Percentiles rank a stretch among this genome's conserved stretches.
Conservation (phyloP, 768 basidiomycete genomes). For the Tricholoma saponaceum region DNA sequence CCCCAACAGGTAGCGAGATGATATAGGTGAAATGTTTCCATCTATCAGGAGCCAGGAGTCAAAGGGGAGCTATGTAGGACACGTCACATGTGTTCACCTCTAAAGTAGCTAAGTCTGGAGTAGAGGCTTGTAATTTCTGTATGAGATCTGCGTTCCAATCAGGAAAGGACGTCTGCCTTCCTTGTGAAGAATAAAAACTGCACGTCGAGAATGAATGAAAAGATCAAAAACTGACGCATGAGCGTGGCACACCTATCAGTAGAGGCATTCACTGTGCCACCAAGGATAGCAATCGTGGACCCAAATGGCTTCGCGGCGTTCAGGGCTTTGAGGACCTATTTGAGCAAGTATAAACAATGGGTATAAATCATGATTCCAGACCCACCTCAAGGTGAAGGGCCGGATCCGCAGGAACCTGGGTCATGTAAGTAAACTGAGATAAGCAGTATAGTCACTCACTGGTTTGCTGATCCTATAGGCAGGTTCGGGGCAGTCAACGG, state of each 20-base stretch:
- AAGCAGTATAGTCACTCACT: conserved; percentile 32
- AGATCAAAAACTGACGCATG: not conserved
- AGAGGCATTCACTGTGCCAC: conserved; percentile 64
- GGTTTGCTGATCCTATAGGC: conserved; percentile 70
- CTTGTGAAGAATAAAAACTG: conserved; percentile 87
- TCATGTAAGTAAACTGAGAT: conserved; percentile 7
- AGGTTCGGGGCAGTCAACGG: conserved; percentile 33
- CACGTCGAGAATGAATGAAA: conserved; percentile 4
- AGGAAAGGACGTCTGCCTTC: conserved; percentile 75
- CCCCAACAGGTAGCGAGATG: conserved; percentile 76
- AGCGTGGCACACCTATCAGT: conserved; percentile 59
- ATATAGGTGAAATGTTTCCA: conserved; percentile 82
- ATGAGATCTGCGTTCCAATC: conserved; percentile 69
- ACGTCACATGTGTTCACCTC: conserved; percentile 46
- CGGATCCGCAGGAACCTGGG: conserved; percentile 57
- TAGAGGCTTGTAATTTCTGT: conserved; percentile 43
- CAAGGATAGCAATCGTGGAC: conserved; percentile 33
- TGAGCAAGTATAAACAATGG: conserved; percentile 2
- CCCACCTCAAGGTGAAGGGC: conserved; percentile 48
- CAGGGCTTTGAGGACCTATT: conserved; percentile 45
- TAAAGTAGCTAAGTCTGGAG: conserved; percentile 56
- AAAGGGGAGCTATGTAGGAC: not conserved
- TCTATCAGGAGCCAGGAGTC: conserved; percentile 39
- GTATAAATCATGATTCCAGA: conserved; percentile 4
- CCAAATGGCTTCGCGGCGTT: conserved; percentile 39